A percentile compares a stretch with the other conserved stretches of the same genome.
phyloP scores from a whole-genome alignment of 352 stramenopile species.

The Phytophthora agathidicida region DNA sequence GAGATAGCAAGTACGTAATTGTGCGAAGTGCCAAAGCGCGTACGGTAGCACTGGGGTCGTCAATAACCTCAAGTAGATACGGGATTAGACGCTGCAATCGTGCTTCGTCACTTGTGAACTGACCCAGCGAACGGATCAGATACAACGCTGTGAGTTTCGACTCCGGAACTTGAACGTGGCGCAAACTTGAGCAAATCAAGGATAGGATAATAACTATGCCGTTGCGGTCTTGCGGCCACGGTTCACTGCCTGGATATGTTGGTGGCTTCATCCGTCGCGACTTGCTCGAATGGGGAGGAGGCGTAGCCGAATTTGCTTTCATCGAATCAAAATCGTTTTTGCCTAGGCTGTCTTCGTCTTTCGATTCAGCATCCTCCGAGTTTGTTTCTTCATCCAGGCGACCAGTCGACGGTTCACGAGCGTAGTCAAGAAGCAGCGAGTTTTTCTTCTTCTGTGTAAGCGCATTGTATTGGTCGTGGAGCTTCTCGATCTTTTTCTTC shows the following conservation, averaged over 20 bases:
- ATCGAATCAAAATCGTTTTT: slow-evolving; percentile 8
- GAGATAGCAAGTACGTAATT: slow-evolving; percentile 88
- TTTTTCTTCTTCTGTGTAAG: slow-evolving; percentile 83
- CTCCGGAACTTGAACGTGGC: slow-evolving; percentile 84
- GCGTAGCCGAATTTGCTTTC: slow-evolving; percentile 20
- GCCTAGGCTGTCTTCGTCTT: slow-evolving; percentile 33
- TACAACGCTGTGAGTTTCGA: slow-evolving; percentile 92
- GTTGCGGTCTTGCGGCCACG: slow-evolving; percentile 70
- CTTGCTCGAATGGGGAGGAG: slow-evolving; percentile 26
- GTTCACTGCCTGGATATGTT: slow-evolving; percentile 20
- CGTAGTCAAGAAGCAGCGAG: slow-evolving; percentile 66
- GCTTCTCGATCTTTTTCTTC: slow-evolving; percentile 87
- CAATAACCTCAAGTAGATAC: slow-evolving; percentile 92
- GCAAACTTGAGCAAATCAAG: slow-evolving; percentile 83
- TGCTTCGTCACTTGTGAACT: slow-evolving; percentile 93
- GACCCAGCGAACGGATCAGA: slow-evolving; percentile 89
- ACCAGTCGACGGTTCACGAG: slow-evolving; percentile 31
- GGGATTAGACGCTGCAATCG: slow-evolving; percentile 95
- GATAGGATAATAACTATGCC: slow-evolving; percentile 89
- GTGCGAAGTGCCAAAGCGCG: slow-evolving; percentile 90
- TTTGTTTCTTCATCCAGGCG: slow-evolving; percentile 34
- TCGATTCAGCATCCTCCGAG: slow-evolving; percentile 19
- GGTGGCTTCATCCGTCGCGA: slow-evolving; percentile 32
- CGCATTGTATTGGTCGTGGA: slow-evolving; percentile 82
- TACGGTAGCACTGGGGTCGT: slow-evolving; percentile 92